Evolutionary conservation across 352 stramenopile genomes (phyloP).

Genomic region (Saprolegnia parasitica): DNA sequence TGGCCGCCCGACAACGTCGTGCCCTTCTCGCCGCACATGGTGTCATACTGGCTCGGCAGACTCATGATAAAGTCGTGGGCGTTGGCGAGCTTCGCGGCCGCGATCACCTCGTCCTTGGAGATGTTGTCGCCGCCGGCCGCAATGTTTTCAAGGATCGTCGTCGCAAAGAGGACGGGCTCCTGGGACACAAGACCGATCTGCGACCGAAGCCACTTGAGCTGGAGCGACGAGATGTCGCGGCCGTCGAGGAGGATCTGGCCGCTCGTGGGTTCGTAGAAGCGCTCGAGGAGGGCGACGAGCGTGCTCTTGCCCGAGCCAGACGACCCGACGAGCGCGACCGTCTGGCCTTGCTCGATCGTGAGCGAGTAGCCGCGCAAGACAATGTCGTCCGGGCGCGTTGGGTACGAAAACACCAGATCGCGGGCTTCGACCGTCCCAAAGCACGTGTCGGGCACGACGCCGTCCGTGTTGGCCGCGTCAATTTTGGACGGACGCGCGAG

Average conservation of each 20-base stretch:
- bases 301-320: slow-evolving; percentile 59
- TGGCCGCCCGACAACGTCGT: slow-evolving; percentile 86
- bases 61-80: slow-evolving; percentile 64
- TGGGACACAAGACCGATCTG: slow-evolving; percentile 77
- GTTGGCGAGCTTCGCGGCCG: slow-evolving; percentile 42
- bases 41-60: slow-evolving; percentile 83
- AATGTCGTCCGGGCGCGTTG: slow-evolving; percentile 40
- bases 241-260: slow-evolving; percentile 80
- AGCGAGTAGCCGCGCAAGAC: slow-evolving; percentile 31
- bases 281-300: slow-evolving; percentile 60
- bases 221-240: slow-evolving; percentile 63
- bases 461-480: slow-evolving; percentile 41
- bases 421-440: slow-evolving; percentile 48
- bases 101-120: slow-evolving; percentile 67
- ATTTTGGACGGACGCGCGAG: slow-evolving; percentile 47
- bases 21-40: slow-evolving; percentile 70
- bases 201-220: slow-evolving; percentile 61
- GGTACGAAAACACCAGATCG: slow-evolving; percentile 74
- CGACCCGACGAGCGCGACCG: slow-evolving; percentile 39
- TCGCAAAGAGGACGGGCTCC: slow-evolving; percentile 86
- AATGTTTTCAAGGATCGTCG: slow-evolving; percentile 91
- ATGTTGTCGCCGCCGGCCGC: slow-evolving; percentile 51
- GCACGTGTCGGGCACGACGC: slow-evolving; percentile 36
- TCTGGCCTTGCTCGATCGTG: slow-evolving; percentile 40
- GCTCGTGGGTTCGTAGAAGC: slow-evolving; percentile 84